Percentiles rank a stretch among this genome's conserved stretches.
These are phyloP conservation scores for Coemansia sp. DNA, from an alignment of 371 early-diverging fungal genomes.

Conservation along the genomic window DNA sequence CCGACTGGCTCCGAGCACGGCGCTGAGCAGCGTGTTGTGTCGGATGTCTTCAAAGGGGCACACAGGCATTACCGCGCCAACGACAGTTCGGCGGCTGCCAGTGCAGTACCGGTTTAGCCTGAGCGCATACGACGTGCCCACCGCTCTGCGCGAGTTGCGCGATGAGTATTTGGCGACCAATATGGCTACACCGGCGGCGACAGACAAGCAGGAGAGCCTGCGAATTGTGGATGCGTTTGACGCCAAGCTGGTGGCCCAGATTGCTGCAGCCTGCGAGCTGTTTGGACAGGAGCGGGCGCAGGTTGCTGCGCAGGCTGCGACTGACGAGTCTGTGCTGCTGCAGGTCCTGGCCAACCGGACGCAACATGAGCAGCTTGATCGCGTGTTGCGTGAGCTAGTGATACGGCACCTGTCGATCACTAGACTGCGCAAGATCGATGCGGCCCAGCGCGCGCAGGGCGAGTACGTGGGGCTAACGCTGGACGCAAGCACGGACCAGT, in stretches of 20 bases:
- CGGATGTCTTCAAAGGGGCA: background rate
- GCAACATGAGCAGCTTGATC: slow-evolving; percentile 1
- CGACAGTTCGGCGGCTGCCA: slow-evolving; percentile 10
- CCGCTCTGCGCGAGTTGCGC: slow-evolving; percentile 6
- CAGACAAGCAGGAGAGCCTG: background rate
- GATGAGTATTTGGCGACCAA: background rate
- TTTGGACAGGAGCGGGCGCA: background rate
- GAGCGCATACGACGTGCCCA: background rate
- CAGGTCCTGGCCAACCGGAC: background rate
- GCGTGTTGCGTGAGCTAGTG: background rate
- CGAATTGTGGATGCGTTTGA: slow-evolving; percentile 1
- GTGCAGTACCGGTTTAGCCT: slow-evolving; percentile 15
- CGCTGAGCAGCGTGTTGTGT: slow-evolving; percentile 18
- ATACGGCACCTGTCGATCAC: background rate
- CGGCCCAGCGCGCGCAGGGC: slow-evolving; percentile 5
- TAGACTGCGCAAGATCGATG: slow-evolving; percentile 3
- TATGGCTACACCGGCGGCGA: background rate
- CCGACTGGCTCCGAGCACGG: slow-evolving; percentile 17
- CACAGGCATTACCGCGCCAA: background rate
- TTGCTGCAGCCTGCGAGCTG: background rate
- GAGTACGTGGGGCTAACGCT: slow-evolving; percentile 41
- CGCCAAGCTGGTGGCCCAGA: background rate
- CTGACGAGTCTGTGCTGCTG: background rate
- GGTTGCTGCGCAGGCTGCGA: background rate
- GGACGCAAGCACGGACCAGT: slow-evolving; percentile 15